Conservation (phyloP, 1,139 yeast genomes). For the Zygoascus sp. region DNA sequence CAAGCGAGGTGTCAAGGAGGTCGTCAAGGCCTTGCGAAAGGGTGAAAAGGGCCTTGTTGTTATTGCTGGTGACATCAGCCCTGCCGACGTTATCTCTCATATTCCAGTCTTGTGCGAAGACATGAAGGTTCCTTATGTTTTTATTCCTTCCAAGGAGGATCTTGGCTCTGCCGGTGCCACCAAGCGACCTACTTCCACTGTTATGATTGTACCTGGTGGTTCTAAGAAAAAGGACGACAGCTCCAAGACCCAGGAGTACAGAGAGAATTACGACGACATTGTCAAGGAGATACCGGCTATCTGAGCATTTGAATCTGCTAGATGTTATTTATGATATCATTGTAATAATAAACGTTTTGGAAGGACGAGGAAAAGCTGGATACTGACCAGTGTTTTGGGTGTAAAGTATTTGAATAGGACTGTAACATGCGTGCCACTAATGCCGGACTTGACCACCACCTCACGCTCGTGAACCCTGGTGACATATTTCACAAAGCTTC, state of each 20-base stretch:
- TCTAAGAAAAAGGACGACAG: slow-evolving; percentile 79
- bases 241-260: slow-evolving; percentile 72
- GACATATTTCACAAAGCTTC: no score
- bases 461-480: no score
- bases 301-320: slow-evolving; percentile 5
- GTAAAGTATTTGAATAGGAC: no score
- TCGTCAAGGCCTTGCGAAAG: slow-evolving; percentile 93
- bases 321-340: slow-evolving; percentile 3
- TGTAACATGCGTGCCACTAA: no score
- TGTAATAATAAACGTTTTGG: slow-evolving; percentile 4
- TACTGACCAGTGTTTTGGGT: no score
- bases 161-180: slow-evolving; percentile 98
- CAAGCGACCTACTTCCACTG: slow-evolving; percentile 97
- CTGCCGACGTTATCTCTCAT: slow-evolving; percentile 95
- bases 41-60: slow-evolving; percentile 96
- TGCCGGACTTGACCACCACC: no score
- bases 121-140: slow-evolving; percentile 79
- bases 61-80: slow-evolving; percentile 97
- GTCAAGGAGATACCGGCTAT: slow-evolving; percentile 67
- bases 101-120: slow-evolving; percentile 98
- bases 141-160: slow-evolving; percentile 96
- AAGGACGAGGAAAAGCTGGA: no score
- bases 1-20: slow-evolving; percentile 98
- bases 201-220: slow-evolving; percentile 96
- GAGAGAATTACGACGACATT: slow-evolving; percentile 87